Conservation (phyloP, 2,329 filamentous ascomycete genomes). For the Byssoonygena ceratinophila region DNA sequence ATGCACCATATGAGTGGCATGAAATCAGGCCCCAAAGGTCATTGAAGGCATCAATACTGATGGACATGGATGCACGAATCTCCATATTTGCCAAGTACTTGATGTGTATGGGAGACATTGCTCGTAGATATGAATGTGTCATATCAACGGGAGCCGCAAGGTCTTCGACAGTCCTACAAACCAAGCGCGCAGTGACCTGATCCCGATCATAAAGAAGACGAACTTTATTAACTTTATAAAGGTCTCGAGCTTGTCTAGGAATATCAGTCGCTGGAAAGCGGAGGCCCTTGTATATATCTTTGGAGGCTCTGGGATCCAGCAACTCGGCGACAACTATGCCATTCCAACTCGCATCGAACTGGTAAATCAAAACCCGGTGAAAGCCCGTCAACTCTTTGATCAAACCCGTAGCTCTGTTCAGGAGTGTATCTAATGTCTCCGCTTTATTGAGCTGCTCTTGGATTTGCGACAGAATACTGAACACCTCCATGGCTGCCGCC, state of each 20-base stretch:
- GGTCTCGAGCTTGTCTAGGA: conserved; percentile 7
- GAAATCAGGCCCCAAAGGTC: conserved; percentile 8
- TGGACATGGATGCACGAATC: conserved; percentile 7
- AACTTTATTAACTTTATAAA: conserved; percentile 9
- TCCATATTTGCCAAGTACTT: conserved; percentile 8
- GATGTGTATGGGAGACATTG: conserved; percentile 9
- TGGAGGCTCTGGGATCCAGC: conserved; percentile 1
- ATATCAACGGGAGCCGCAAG: not conserved
- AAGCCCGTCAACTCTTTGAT: conserved; percentile 8
- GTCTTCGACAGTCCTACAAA: conserved; percentile 1
- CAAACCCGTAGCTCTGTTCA: not conserved
- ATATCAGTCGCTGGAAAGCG: conserved; percentile 6
- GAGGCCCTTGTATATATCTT: conserved; percentile 5
- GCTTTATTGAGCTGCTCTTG: conserved; percentile 5
- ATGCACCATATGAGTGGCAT: not conserved
- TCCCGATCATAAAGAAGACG: conserved; percentile 6
- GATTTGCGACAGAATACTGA: conserved; percentile 2
- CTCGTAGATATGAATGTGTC: conserved; percentile 7
- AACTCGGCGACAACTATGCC: conserved; percentile 4
- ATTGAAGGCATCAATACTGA: conserved; percentile 4
- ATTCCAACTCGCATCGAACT: conserved; percentile 8
- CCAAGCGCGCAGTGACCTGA: conserved; percentile 8
- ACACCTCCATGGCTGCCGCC: conserved; percentile 5
- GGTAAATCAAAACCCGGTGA: conserved; percentile 8
- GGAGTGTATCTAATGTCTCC: not conserved